Conservation (phyloP, 2,329 filamentous ascomycete genomes). For the Pseudogymnoascus sp. region DNA sequence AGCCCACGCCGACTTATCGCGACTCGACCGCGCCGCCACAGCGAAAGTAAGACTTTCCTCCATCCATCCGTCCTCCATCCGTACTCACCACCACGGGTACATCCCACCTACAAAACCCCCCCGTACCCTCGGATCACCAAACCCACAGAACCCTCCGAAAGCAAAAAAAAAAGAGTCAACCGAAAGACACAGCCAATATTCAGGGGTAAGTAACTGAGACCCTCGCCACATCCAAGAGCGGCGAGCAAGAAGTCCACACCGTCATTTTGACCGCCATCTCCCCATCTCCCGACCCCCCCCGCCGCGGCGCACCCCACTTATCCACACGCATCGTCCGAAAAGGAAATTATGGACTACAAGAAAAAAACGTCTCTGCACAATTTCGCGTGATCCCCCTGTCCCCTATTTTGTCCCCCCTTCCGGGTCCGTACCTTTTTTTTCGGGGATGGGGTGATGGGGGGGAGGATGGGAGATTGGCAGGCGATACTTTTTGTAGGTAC, state of each 20-base stretch:
- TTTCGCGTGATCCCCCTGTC: too few relatives aligned
- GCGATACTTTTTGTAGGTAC: too few relatives aligned
- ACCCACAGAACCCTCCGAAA: not conserved
- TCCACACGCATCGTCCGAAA: not conserved
- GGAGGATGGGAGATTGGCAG: too few relatives aligned
- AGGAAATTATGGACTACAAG: not conserved
- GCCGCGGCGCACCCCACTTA: not conserved
- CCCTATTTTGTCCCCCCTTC: too few relatives aligned
- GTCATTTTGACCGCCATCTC: conserved; percentile 6
- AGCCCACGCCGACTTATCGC: not conserved
- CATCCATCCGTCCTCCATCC: not conserved
- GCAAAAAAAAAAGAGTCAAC: not conserved
- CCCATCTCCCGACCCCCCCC: not conserved
- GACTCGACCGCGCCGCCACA: not conserved
- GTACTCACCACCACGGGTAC: not conserved
- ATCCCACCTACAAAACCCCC: not conserved
- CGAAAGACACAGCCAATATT: not conserved
- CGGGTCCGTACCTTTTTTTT: too few relatives aligned
- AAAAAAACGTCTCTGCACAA: not conserved
- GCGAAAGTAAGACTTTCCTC: not conserved
- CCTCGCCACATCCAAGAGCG: not conserved
- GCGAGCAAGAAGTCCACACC: not conserved
- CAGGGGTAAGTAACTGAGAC: conserved; percentile 3
- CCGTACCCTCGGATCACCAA: not conserved
- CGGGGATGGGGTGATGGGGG: too few relatives aligned